Base-by-base conservation (phyloP, 306 rosid genomes). In the Ormosia semicastrata region DNA sequence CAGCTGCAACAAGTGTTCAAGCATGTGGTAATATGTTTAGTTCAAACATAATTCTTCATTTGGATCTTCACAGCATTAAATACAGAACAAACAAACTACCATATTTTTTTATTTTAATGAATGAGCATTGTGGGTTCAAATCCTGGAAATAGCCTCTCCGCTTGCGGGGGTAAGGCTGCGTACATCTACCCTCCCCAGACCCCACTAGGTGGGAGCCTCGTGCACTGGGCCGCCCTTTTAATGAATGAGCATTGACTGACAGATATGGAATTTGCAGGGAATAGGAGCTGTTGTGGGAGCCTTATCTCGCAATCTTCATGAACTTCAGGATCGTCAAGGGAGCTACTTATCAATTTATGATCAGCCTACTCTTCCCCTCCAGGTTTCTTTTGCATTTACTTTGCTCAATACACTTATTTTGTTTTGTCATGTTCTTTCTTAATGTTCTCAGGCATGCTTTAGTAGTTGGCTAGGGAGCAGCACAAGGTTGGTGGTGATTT, bases 1-100 rank as follows among this genome's bases (percentile, higher is more conserved):
- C 99, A 93, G 87, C 91, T 96, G 83, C 99, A 96, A 83, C 98
- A 96, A 96, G 99, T 96, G 80, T 96, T 90, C 89, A 96, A 96
- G 88, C 99, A 96, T 86, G 99, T 93, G 98, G 99, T 95, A 93
- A 89, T 82, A 69, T 88, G 73, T 82, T 73, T 73, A 68, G 29
- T 54, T 86, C 84, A 40, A 77, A 82, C 75, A 18, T 66, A 36
- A 37, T 43, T 57, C 36, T 56, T n/a, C 46, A 4, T 6, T 57
- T 68, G 32, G 81, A 59, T 56, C 12, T 49, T 68, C 58, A 17
- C 24, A 54, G 36, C 12, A 58, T 73, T 67, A 39, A 52, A 63
- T 75, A 76, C n/a, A 34, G 13, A 44, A 34, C 66, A 14, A 60
- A 77, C 5, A 32, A 60, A 83, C 30, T 63, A n/a, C 32, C 68